A percentile compares a stretch with the other conserved stretches of the same genome.
These are phyloP conservation scores for Didymella pomorum DNA, from an alignment of 2,329 filamentous ascomycete species.

Conservation along the genomic window DNA sequence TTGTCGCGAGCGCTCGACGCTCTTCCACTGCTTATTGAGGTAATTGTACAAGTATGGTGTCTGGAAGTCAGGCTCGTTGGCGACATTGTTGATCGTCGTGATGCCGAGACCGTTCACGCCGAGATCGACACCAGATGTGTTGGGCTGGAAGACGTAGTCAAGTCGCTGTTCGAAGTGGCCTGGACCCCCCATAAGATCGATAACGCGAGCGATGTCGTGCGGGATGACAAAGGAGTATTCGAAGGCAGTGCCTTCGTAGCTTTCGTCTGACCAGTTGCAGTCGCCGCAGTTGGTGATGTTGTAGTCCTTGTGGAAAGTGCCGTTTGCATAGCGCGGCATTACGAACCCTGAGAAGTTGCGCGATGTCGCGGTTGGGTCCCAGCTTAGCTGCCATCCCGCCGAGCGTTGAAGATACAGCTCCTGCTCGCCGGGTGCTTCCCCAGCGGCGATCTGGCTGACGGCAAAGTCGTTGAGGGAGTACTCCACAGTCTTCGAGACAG, in stretches of 20 bases:
- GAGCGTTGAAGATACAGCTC: constrained; percentile 51
- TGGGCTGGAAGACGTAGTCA: constrained; percentile 53
- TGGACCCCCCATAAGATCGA: constrained; percentile 54
- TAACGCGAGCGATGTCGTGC: constrained; percentile 54
- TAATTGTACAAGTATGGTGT: constrained; percentile 55
- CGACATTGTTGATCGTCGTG: constrained; percentile 49
- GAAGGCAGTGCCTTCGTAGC: constrained; percentile 55
- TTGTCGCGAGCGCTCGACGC: constrained; percentile 42
- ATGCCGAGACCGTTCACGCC: constrained; percentile 49
- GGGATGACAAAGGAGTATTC: constrained; percentile 57
- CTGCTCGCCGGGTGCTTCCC: constrained; percentile 51
- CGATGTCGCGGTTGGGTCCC: constrained; percentile 49
- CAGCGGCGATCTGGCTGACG: constrained; percentile 52
- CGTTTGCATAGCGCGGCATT: constrained; percentile 48
- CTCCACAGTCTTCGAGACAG: constrained; percentile 54
- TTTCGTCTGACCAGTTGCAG: constrained; percentile 53
- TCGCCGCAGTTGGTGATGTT: constrained; percentile 54
- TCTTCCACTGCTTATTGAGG: constrained; percentile 51
- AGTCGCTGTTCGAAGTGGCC: constrained; percentile 51
- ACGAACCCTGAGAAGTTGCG: constrained; percentile 51
- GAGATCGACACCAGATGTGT: constrained; percentile 48
- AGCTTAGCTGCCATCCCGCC: constrained; percentile 55
- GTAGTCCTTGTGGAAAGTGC: constrained; percentile 50
- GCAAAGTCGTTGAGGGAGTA: constrained; percentile 57
- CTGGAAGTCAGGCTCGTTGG: constrained; percentile 53